Evolutionary conservation across 2,329 filamentous ascomycete genomes (phyloP), one percentile per base, ranked within the genome.

Genomic region (Dendrostoma leiphaemia): DNA sequence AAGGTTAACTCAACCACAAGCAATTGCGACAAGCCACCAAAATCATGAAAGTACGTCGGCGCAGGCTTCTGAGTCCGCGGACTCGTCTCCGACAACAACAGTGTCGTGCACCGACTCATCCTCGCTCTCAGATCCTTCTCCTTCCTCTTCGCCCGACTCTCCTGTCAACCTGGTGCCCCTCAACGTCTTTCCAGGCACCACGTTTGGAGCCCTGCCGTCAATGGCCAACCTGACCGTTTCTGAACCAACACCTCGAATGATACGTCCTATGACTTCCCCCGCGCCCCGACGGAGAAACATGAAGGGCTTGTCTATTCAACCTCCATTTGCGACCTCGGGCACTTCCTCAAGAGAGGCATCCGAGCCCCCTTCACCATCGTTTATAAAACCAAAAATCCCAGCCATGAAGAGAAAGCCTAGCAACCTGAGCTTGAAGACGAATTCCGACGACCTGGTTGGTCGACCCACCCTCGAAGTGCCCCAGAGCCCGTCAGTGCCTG

Each of bases 21-120:
- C 49, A 66, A 73, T 29, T 65, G 73, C 77, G 81, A 62, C 66
- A 74, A 58, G 75, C 76, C 89, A 91, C 71, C 84, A 86, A 65
- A 88, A 90, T 68, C 81, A 85, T 67, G 83, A 90, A 67, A 91
- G 88, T 73, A 87, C 84, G n/a, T 92, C 87, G 7, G 90, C 88
- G 3, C 86, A 88, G 59, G 81, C 81, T 51, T 90, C 89, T 15
- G 90, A 90, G 60, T 97, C 94, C 1, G 90, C 90, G 38, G 92
- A 96, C 65, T 96, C 93, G 21, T 97, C 93, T 8, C 94, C 94
- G 1, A 97, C 93, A 7, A 97, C 92, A 3, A 96, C 93, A 2
- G 83, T 94, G 47, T 96, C 91, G 6, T 96, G 91, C 19, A 90
- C 93, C 60, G 93, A 96, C 72, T 95, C 92, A 5, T 93, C 91